Conservation (phyloP, 768 basidiomycete genomes). For the Serendipita vermifera region DNA sequence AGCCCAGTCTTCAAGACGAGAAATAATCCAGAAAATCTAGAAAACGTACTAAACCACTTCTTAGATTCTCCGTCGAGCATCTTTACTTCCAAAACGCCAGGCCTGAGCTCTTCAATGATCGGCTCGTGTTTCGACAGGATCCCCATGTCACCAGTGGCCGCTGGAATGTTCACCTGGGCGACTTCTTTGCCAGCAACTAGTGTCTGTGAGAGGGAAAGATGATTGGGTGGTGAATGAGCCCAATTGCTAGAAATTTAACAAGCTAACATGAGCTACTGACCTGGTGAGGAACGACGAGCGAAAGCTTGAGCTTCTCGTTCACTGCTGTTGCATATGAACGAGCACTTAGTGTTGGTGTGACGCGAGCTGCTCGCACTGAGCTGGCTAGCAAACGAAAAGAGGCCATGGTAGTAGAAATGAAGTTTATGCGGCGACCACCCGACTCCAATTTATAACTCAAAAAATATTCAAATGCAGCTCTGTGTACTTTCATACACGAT, state of each 20-base stretch:
- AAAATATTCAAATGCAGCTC: no score
- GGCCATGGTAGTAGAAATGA: not conserved
- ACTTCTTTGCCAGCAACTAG: slow-evolving; percentile 87
- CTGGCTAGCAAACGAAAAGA: not conserved
- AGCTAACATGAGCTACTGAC: slow-evolving; percentile 25
- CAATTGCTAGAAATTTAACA: not conserved
- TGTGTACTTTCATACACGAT: no score
- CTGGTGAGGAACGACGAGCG: slow-evolving; percentile 90
- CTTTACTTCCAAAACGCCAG: slow-evolving; percentile 90
- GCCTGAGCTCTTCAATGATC: slow-evolving; percentile 88
- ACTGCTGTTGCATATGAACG: slow-evolving; percentile 87
- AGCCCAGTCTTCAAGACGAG: not conserved
- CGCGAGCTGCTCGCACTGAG: not conserved
- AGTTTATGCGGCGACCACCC: no score
- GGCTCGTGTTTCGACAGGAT: slow-evolving; percentile 98
- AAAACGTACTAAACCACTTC: slow-evolving; percentile 88
- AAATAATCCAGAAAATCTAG: not conserved
- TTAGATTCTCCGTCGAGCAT: slow-evolving; percentile 65
- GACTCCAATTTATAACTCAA: no score
- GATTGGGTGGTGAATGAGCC: not conserved
- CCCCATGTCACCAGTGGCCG: slow-evolving; percentile 96
- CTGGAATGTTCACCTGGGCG: slow-evolving; percentile 88
- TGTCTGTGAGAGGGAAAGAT: slow-evolving; percentile 38
- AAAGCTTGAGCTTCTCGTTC: slow-evolving; percentile 86
- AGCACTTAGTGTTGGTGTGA: slow-evolving; percentile 35